These are phyloP conservation scores for Patellaria atrata DNA, from an alignment of 495 filamentous ascomycete species.

Conservation along the genomic window DNA sequence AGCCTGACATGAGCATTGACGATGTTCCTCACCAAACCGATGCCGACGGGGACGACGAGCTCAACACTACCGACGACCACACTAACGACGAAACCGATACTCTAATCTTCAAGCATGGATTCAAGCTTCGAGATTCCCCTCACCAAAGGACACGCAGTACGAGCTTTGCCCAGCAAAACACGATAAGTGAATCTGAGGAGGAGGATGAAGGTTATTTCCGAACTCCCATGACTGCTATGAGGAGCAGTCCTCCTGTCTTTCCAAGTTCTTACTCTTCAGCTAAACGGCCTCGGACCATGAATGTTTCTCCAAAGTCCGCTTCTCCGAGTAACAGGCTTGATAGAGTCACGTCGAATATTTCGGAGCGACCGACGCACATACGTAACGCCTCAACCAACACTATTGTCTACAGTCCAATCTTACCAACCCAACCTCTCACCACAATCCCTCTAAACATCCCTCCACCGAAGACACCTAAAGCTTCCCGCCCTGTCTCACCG, in stretches of 20 bases:
- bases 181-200: slow-evolving; percentile 15
- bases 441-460: slow-evolving; percentile 18
- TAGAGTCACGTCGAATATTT: slow-evolving; percentile 27
- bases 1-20: slow-evolving; percentile 22
- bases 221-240: slow-evolving; percentile 20
- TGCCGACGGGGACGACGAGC: slow-evolving; percentile 77
- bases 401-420: slow-evolving; percentile 51
- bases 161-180: too few species aligned
- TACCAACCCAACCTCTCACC: slow-evolving; percentile 31
- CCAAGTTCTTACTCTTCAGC: background rate
- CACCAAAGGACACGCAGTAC: too few species aligned
- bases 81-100: slow-evolving; percentile 17
- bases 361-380: too few species aligned
- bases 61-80: slow-evolving; percentile 55
- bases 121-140: slow-evolving; percentile 30
- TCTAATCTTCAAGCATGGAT: slow-evolving; percentile 1
- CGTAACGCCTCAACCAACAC: slow-evolving; percentile 66
- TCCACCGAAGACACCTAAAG: background rate
- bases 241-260: too few species aligned
- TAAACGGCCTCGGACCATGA: background rate
- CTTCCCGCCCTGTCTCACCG: slow-evolving; percentile 3
- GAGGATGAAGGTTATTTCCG: slow-evolving; percentile 27
- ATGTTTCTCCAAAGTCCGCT: slow-evolving; percentile 8
- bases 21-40: slow-evolving; percentile 47
- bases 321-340: slow-evolving; percentile 15